Conservation (phyloP, 1,284 basidiomycete genomes). For the Malassezia obtusa region DNA sequence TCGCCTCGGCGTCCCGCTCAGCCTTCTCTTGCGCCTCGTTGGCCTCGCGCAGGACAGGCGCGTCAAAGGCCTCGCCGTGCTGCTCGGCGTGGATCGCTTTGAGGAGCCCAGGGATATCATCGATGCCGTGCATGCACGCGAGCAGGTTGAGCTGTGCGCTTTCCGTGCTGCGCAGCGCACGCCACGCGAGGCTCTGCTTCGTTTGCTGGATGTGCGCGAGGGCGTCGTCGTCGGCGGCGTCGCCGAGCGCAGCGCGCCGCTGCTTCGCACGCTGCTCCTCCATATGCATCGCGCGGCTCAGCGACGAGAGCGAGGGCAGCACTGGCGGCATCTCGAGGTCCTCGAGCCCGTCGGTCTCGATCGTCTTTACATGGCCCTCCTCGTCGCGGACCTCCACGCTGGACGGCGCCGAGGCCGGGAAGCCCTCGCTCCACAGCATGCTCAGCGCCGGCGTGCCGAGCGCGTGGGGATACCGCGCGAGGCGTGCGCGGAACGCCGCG, state of each 20-base stretch:
- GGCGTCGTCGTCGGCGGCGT: constrained; percentile 23
- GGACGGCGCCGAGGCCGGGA: constrained; percentile 21
- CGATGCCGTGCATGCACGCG: constrained; percentile 21
- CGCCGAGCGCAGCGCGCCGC: constrained; percentile 27
- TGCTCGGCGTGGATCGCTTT: constrained; percentile 20
- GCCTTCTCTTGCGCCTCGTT: background rate
- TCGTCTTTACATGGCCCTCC: constrained; percentile 25
- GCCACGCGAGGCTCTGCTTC: constrained; percentile 35
- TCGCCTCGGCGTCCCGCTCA: background rate
- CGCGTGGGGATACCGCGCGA: constrained; percentile 18
- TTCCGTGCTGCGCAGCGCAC: constrained; percentile 28
- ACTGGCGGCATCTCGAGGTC: constrained; percentile 31
- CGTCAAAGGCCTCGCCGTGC: constrained; percentile 3
- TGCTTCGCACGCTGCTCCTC: constrained; percentile 27
- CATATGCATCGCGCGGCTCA: constrained; percentile 26
- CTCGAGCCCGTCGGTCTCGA: constrained; percentile 38
- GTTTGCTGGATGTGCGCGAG: constrained; percentile 18
- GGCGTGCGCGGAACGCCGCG: constrained; percentile 23
- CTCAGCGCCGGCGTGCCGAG: constrained; percentile 41
- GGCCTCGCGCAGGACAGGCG: background rate
- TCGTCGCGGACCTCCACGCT: constrained; percentile 27
- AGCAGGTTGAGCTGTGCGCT: constrained; percentile 26
- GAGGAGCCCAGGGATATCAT: constrained; percentile 24
- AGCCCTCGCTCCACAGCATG: constrained; percentile 41
- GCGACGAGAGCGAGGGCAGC: constrained; percentile 26